Conservation (phyloP, 1,284 basidiomycete species). For the Volvariella volvacea region DNA sequence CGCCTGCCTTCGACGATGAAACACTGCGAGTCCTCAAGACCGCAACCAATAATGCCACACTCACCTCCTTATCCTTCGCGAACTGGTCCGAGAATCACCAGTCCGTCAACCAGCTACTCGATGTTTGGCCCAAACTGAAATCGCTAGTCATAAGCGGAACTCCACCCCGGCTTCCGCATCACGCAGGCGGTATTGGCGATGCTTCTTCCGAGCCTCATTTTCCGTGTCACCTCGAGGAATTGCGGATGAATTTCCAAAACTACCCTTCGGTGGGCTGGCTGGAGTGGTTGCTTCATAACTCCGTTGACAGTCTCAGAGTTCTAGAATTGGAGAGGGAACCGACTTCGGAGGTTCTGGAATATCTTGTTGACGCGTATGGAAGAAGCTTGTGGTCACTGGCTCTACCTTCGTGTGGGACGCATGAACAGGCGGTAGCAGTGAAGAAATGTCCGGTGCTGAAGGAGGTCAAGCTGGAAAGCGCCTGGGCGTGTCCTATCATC, state of each 20-base stretch:
- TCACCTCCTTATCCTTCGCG: constrained; percentile 51
- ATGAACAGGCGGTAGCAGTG: constrained; percentile 39
- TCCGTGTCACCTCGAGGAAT: constrained; percentile 37
- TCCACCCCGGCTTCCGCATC: constrained; percentile 35
- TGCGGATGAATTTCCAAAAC: constrained; percentile 56
- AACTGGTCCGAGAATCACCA: constrained; percentile 64
- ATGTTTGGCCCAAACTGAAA: constrained; percentile 49
- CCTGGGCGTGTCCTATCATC: constrained; percentile 34
- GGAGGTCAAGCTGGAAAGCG: constrained; percentile 44
- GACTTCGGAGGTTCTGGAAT: constrained; percentile 41
- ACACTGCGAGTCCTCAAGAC: constrained; percentile 45
- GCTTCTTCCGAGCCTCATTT: constrained; percentile 37
- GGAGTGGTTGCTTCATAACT: constrained; percentile 60
- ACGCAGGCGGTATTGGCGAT: neutral
- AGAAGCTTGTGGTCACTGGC: constrained; percentile 44
- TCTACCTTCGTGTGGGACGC: constrained; percentile 27
- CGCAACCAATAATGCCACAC: constrained; percentile 33
- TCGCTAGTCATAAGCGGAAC: constrained; percentile 54
- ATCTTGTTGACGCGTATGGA: constrained; percentile 42
- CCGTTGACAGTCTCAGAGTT: constrained; percentile 36
- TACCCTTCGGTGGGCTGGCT: constrained; percentile 53
- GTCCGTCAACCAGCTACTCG: constrained; percentile 54
- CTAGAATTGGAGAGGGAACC: constrained; percentile 57
- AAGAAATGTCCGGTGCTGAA: constrained; percentile 41
- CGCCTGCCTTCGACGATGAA: constrained; percentile 47